Evolutionary conservation across 345 rosid genomes (phyloP).

Genomic region (Punica granatum): DNA sequence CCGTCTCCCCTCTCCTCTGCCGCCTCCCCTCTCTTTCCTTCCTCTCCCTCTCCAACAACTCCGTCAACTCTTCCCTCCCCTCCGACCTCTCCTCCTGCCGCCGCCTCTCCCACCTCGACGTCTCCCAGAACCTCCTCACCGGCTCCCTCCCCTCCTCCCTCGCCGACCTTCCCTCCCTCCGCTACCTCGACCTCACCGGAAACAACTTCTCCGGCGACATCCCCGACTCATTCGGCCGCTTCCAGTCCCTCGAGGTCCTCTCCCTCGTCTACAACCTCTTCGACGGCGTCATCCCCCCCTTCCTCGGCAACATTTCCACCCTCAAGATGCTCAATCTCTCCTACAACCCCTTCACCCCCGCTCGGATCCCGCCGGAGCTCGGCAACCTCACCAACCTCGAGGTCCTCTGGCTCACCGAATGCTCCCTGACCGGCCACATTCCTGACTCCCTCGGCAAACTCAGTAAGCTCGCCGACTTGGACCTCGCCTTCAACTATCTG

Average conservation of each 20-base stretch:
- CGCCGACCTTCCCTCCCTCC: constrained; percentile 45
- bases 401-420: constrained; percentile 88
- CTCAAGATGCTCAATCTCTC: constrained; percentile 75
- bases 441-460: constrained; percentile 84
- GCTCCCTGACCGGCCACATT: constrained; percentile 67
- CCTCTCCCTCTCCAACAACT: constrained; percentile 55
- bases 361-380: constrained; percentile 78
- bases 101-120: constrained; percentile 59
- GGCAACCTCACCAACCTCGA: constrained; percentile 76
- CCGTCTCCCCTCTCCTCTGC: constrained; percentile 41
- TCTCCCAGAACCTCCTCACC: constrained; percentile 68
- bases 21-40: constrained; percentile 48
- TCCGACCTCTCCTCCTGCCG: constrained; percentile 49
- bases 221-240: constrained; percentile 56
- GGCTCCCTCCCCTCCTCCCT: constrained; percentile 56
- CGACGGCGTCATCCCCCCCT: constrained; percentile 59
- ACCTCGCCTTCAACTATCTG: constrained; percentile 65
- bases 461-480: constrained; percentile 60
- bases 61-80: constrained; percentile 58
- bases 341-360: constrained; percentile 72
- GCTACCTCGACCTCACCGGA: constrained; percentile 58
- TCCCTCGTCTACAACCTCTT: constrained; percentile 73
- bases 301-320: constrained; percentile 54
- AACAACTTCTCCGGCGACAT: constrained; percentile 89
- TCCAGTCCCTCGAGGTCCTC: constrained; percentile 69